Base-by-base conservation (phyloP, 148 eudicot species). In the Rhododendron ferrugineum region DNA sequence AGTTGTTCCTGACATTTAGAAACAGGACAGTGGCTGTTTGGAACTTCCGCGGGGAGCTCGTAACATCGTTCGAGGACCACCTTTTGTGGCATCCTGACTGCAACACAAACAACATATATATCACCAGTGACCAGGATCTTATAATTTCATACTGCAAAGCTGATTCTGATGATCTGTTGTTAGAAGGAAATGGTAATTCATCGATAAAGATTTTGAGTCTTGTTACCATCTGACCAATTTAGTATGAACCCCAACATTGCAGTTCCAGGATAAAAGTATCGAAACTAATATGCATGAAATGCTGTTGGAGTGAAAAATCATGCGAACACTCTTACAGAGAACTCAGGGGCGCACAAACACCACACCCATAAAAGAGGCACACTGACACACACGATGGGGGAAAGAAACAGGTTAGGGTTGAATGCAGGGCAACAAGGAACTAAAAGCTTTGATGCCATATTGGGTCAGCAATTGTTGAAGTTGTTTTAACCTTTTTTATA, bases 21-120 rank as follows among this genome's bases (percentile, higher is more conserved):
- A 93, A 95, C 87, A 90, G 98, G 79, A 97, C 96, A 3, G 99
- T 95, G 73, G 98, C 99, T 88, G 99, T 95, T 74, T 97, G 99
- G 98, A 97, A 97, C 88, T 95, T 94, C 87, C 92, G 98, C 9
- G 99, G 99, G 83, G 96, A 97, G 89, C 93, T 97, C 64, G 99
- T 97, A 84, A 97, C 99, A 79, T 95, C 98, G 44, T 97, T 97
- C 34, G 99, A 97, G 89, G 99, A 97, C 89, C 99, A 97, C 89
- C 95, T 95, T 37, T 89, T 97, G 88, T 95, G 99, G 99, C 98
- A 95, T 90, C 98, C 99, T 36, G 98, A 97, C 88, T 97, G 99
- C 96, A 95, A 97, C 87, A 97, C 98, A 4, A 95, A 97, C 94
- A 95, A 95, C 91, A 97, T 97, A 54, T 94, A 97, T 81, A 95